These are phyloP conservation scores for Aaosphaeria arxii DNA, from an alignment of 2,329 filamentous ascomycete species.

Conservation along the genomic window DNA sequence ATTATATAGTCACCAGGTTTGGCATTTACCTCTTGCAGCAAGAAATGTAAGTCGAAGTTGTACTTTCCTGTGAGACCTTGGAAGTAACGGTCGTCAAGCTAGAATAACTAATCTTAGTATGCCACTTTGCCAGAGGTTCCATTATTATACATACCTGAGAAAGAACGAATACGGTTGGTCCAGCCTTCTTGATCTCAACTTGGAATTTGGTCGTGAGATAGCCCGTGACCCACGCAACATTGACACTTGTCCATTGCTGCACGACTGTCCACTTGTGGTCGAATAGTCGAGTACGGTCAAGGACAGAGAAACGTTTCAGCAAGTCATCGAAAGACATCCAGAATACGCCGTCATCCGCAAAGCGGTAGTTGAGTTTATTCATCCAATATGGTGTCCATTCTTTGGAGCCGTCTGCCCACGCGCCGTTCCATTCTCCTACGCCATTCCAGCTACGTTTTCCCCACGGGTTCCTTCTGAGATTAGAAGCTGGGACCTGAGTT, in stretches of 20 bases:
- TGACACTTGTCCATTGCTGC: constrained; percentile 58
- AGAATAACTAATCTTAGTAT: constrained; percentile 43
- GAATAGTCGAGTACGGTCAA: constrained; percentile 60
- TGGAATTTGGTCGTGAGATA: constrained; percentile 61
- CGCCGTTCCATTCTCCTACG: constrained; percentile 67
- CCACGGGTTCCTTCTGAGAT: constrained; percentile 66
- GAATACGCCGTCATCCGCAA: constrained; percentile 70
- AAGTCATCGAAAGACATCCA: constrained; percentile 61
- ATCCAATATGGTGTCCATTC: constrained; percentile 83
- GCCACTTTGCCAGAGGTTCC: constrained; percentile 41
- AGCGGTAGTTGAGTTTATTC: constrained; percentile 65
- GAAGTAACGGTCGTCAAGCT: constrained; percentile 59
- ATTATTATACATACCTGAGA: constrained; percentile 44
- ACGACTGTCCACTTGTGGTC: constrained; percentile 57
- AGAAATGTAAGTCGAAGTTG: constrained; percentile 55
- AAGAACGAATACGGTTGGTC: constrained; percentile 57
- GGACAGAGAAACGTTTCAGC: constrained; percentile 53
- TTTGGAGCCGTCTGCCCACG: constrained; percentile 78
- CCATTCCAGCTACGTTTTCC: constrained; percentile 52
- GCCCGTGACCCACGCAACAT: constrained; percentile 58
- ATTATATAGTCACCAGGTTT: constrained; percentile 52
- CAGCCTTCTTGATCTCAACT: constrained; percentile 50
- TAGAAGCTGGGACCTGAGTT: neutral
- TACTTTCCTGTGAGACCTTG: constrained; percentile 56
- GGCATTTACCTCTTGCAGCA: constrained; percentile 51